Base-by-base conservation (phyloP, 176 grass and related monocot genomes). In the Musa itinerans region DNA sequence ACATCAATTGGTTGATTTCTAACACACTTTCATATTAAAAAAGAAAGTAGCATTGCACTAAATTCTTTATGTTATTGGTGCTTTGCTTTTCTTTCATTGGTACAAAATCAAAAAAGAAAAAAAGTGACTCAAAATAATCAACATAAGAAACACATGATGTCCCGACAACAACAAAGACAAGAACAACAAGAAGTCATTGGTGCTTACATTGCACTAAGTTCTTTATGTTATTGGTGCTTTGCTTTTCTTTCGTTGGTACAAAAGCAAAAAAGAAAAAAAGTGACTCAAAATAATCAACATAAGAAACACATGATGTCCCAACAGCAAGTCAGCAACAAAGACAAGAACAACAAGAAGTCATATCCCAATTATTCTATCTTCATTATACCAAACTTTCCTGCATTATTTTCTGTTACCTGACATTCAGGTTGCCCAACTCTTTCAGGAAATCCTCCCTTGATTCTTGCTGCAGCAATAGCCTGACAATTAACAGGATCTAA, bases 391-490 rank as follows among this genome's bases (percentile, higher is more conserved):
- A 63, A 83, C 52, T 10, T 80, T n/a, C 76, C 61, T 4, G 63
- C 49, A 43, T 16, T 53, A 9, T 63, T 52, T 1, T 57, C 16
- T 69, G 64, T 78, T 88, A 99, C 96, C 91, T 99, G 96, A 80
- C 96, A 99, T 82, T 99, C 96, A 59, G 91, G 85, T 77, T 99
- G 91, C 76, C 96, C 96, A 67, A 81, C 76, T 81, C 96, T 91
- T 90, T 99, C 96, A 74, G 96, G 96, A 89, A 95, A 99, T 86
- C 90, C 96, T 72, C 91, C 96, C 78, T 92, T 95, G 50, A 99
- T 89, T 83, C 91, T 99, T 76, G 96, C 91, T 88, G 96, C 86
- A 80, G 91, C 96, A 92, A 99, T 99, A 85, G 86, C 91, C 96
- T 99, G 84, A 73, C 80, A 89, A 81, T 82, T 75, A 79, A 80